Conservation (phyloP, 1,139 yeast genomes). For the Pichia kudriavzevii region DNA sequence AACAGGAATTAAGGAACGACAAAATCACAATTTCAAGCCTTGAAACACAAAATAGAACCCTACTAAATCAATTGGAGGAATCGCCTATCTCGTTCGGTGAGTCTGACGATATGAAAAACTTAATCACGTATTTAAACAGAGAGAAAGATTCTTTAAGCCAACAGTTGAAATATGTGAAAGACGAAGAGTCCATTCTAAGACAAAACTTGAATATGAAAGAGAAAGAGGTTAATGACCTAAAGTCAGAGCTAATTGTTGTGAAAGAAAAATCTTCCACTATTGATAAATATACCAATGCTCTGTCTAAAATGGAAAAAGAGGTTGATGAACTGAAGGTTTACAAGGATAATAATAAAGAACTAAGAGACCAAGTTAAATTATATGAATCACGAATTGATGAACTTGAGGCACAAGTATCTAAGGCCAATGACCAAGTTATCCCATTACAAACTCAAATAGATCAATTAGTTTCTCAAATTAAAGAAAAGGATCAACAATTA, state of each 20-base stretch:
- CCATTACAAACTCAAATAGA: constrained; percentile 31
- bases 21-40: constrained; percentile 47
- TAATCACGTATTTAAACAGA: constrained; percentile 58
- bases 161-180: constrained; percentile 42
- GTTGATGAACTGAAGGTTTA: constrained; percentile 62
- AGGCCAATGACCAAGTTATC: constrained; percentile 20
- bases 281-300: constrained; percentile 38
- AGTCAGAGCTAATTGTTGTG: constrained; percentile 36
- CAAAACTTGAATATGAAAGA: constrained; percentile 35
- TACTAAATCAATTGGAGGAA: constrained; percentile 63
- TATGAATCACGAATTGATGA: constrained; percentile 28
- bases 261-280: constrained; percentile 34
- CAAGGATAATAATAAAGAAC: constrained; percentile 64
- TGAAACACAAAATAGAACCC: constrained; percentile 55
- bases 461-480: constrained; percentile 32
- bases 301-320: constrained; percentile 50
- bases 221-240: constrained; percentile 39
- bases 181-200: constrained; percentile 43
- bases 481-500: constrained; percentile 35
- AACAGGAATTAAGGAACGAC: constrained; percentile 45
- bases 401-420: constrained; percentile 31
- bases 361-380: constrained; percentile 46
- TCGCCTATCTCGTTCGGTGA: constrained; percentile 21
- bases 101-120: constrained; percentile 43
- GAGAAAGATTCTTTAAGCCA: constrained; percentile 71